Base-by-base conservation (phyloP, 2,329 filamentous ascomycete species). In the Ophiostoma sp. region DNA sequence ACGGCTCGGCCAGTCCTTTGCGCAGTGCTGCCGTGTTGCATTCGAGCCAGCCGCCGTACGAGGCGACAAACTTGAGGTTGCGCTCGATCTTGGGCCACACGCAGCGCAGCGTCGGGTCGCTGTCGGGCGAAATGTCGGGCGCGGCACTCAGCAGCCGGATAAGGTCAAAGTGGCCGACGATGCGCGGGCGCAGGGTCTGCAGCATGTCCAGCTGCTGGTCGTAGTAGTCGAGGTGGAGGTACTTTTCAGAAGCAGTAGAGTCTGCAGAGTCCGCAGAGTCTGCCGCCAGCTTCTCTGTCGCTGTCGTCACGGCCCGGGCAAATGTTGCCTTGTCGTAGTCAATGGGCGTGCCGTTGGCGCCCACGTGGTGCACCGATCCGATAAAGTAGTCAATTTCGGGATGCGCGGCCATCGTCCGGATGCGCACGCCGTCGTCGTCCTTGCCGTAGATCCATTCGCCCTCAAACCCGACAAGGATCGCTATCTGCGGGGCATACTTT, bases 161-260 rank as follows among this genome's bases (percentile, higher is more conserved):
- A 27, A 99, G 85, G 79, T 99, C 95, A 76, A 99, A 96, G 79
- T 99, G 95, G 0, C 93, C 95, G 4, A 99, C 89, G 12, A 99
- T 84, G 7, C 86, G 85, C 44, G 95, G 95, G 73, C 81, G 81
- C 72, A 97, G 78, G 7, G 84, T 82, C 67, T 79, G 78, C 64
- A 99, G 82, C 93, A 99, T 96, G 27, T 87, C 86, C 70, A 85
- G 84, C 80, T 98, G 95, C 73, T 88, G 82, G 77, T 98, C 93
- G 76, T 96, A 98, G 80, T 97, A 99, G 72, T 87, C 86, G 75
- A 87, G 87, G 74, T 89, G 94, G 36, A 97, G 81, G n/a, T 77
- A 78, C 77, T 92, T 87, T 75, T 97, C 92, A 0, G 82, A 66
- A 80, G 55, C 7, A 5, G 5, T 36, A 9, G 62, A 44, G 7